Base-by-base conservation (phyloP, 2,329 filamentous ascomycete genomes). In the Clarireedia homoeocarpa region DNA sequence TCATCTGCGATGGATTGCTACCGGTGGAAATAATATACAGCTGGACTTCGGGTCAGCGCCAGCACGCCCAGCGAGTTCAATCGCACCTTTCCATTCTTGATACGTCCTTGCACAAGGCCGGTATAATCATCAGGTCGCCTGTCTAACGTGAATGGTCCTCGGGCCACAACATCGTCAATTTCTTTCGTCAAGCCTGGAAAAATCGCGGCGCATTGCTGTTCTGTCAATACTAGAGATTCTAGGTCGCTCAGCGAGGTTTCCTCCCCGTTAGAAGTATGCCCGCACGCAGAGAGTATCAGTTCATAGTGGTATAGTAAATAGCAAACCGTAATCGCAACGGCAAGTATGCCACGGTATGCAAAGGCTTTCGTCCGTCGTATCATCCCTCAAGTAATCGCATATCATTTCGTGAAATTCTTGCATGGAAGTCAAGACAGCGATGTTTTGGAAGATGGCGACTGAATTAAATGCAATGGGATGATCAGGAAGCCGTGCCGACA, bases 121-220 rank as follows among this genome's bases (percentile, higher is more conserved):
- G 56, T 55, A 15, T 71, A 68, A 15, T 72, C 68, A 34, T 65
- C 70, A 30, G 70, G 64, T 47, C 66, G 63, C 30, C 61, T 67
- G 53, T 67, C 48, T 14, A 79, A 67, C 4, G 63, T 63, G 62
- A 79, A 79, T 4, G 72, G 69, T 0, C 77, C 77, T 53, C 73
- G 64, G 23, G 72, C 68, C 1, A 77, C 73, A 6, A 70, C 71
- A 49, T 73, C 64, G 39, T 77, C 74, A 56, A 81, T 72, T 55
- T 79, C 73, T 40, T 71, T 70, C 0, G 71, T 75, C 17, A 80
- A 67, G 2, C 72, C 73, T 1, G 78, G 77, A 59, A 81, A 81
- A 1, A 66, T 62, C 40, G 63, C 62, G 6, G 63, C 60, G 64
- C 78, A 81, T 61, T 79, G 71, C 23, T 70, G 60, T 26, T 72